Conservation (phyloP, 2,329 filamentous ascomycete genomes). For the Conoideocrella luteorostrata region DNA sequence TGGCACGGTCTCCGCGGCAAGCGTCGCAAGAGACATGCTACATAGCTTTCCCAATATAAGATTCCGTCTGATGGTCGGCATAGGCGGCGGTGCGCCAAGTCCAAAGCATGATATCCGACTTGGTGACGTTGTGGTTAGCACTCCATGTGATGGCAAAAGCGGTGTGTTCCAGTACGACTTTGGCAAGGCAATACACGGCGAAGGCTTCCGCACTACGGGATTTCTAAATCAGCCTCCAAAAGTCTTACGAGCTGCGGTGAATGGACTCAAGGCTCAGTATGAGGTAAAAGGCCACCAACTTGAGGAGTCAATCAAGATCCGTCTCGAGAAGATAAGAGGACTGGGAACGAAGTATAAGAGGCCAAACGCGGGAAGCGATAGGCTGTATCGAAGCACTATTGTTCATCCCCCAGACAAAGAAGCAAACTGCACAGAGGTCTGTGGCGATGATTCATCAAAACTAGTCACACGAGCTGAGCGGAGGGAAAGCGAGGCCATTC, state of each 20-base stretch:
- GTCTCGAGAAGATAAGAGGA: too few relatives aligned
- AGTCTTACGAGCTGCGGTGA: not conserved
- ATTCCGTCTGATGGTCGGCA: slow-evolving; percentile 16
- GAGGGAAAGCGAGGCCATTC: slow-evolving; percentile 3
- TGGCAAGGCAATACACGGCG: slow-evolving; percentile 6
- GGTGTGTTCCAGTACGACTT: slow-evolving; percentile 21
- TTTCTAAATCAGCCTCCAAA: slow-evolving; percentile 15
- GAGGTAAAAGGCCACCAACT: not conserved
- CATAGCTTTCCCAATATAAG: slow-evolving; percentile 23
- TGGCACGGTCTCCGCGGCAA: slow-evolving; percentile 13
- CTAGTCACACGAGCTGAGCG: slow-evolving; percentile 2
- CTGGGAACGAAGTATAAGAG: too few relatives aligned
- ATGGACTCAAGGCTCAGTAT: not conserved
- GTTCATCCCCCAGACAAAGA: slow-evolving; percentile 6
- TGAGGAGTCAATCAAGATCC: too few relatives aligned
- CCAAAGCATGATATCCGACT: slow-evolving; percentile 26
- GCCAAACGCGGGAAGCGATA: too few relatives aligned
- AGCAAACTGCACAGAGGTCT: slow-evolving; percentile 8
- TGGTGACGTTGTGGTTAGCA: slow-evolving; percentile 19
- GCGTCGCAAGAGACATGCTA: slow-evolving; percentile 21
- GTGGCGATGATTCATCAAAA: slow-evolving; percentile 5
- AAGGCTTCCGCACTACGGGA: slow-evolving; percentile 10
- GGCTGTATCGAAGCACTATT: slow-evolving; percentile 6
- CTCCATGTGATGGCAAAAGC: not conserved
- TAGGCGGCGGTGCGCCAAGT: slow-evolving; percentile 28